Percentiles rank a stretch among this genome's conserved stretches.
Evolutionary conservation across 768 basidiomycete species (phyloP).

Genomic region (Strobilomyces dryophilus): DNA sequence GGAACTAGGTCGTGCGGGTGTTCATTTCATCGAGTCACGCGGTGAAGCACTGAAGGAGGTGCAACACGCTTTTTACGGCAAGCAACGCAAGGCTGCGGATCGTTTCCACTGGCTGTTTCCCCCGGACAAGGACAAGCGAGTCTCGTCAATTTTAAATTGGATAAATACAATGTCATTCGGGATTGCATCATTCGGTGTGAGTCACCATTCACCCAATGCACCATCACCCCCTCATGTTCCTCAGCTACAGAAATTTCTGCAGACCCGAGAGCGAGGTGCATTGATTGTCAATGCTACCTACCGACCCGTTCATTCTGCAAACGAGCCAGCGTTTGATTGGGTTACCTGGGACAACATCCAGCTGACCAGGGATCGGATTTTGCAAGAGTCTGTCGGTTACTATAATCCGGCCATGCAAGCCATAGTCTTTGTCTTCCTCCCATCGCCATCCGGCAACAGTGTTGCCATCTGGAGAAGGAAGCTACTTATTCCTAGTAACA

Average conservation of each 20-base stretch:
- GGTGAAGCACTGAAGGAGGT: slow-evolving; percentile 52
- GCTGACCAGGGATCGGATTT: slow-evolving; percentile 58
- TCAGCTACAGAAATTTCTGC: slow-evolving; percentile 68
- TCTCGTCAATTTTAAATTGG: slow-evolving; percentile 51
- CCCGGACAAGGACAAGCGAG: slow-evolving; percentile 59
- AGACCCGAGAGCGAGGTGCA: slow-evolving; percentile 67
- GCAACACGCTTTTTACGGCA: slow-evolving; percentile 54
- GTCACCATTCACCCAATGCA: slow-evolving; percentile 12
- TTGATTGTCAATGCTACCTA: slow-evolving; percentile 67
- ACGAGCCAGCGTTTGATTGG: slow-evolving; percentile 75
- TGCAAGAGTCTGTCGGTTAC: slow-evolving; percentile 74
- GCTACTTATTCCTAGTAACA: slow-evolving; percentile 55
- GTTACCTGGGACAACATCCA: slow-evolving; percentile 63
- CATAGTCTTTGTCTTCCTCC: slow-evolving; percentile 60
- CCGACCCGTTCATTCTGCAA: slow-evolving; percentile 45
- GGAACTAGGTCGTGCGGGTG: slow-evolving; percentile 38
- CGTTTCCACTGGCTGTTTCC: slow-evolving; percentile 70
- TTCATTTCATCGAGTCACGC: slow-evolving; percentile 53
- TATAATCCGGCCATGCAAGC: slow-evolving; percentile 67
- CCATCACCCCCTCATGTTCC: slow-evolving; percentile 1
- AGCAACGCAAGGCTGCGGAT: slow-evolving; percentile 50
- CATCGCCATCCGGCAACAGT: slow-evolving; percentile 68
- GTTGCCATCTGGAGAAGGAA: slow-evolving; percentile 79
- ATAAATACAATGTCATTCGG: slow-evolving; percentile 52
- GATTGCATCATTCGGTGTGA: slow-evolving; percentile 59